phyloP scores from a whole-genome alignment of 164 flowering plant species.

The Macadamia tetraphylla region DNA sequence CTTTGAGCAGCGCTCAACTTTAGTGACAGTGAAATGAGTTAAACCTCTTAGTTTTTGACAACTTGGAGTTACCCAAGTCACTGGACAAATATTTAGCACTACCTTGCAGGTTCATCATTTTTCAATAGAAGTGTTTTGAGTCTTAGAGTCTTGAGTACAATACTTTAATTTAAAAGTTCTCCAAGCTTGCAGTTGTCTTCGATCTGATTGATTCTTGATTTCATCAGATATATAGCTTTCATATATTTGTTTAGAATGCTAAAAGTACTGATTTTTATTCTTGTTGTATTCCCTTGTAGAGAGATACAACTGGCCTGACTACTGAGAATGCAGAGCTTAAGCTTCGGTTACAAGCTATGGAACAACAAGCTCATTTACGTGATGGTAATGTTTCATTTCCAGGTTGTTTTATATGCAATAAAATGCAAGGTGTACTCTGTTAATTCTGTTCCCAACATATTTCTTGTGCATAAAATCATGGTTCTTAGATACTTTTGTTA shows the following conservation, averaged over 20 bases:
- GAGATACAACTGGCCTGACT: slow-evolving; percentile 77
- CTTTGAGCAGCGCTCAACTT: no score
- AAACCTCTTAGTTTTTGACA: no score
- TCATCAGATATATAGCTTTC: neutral
- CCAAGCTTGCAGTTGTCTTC: no score
- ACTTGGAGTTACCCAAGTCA: no score
- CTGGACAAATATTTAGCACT: no score
- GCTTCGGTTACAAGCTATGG: slow-evolving; percentile 94
- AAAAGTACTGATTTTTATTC: neutral
- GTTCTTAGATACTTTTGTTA: no score
- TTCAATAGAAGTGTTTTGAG: no score
- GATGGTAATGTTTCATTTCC: slow-evolving; percentile 56
- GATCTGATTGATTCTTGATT: neutral
- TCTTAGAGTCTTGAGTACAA: no score
- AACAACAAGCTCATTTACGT: slow-evolving; percentile 92
- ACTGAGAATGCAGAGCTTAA: slow-evolving; percentile 87
- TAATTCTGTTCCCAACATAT: neutral
- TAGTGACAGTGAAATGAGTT: no score
- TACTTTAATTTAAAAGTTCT: no score
- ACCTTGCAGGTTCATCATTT: no score
- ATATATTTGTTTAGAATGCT: neutral
- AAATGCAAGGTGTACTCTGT: neutral
- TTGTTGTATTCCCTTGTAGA: slow-evolving; percentile 32
- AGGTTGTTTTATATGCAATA: neutral
- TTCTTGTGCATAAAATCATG: neutral